Evolutionary conservation across 768 basidiomycete species (phyloP).

Genomic region (Grammothele lineata): DNA sequence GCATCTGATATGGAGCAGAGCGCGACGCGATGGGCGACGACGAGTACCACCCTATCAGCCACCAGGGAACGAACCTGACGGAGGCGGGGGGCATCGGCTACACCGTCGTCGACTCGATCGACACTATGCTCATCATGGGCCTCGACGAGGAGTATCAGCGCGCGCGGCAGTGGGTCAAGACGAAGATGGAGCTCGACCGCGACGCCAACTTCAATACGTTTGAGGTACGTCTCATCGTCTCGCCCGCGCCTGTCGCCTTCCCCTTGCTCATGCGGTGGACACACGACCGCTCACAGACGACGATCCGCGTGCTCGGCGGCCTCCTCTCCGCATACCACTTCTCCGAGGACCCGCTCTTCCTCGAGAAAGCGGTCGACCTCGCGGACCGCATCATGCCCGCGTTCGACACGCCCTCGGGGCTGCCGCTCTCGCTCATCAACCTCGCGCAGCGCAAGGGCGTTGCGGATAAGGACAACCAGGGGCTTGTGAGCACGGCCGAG

Average conservation of each 20-base stretch:
- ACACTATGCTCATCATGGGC: slow-evolving; percentile 85
- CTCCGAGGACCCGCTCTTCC: slow-evolving; percentile 63
- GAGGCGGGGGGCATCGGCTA: slow-evolving; percentile 79
- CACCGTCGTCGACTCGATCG: slow-evolving; percentile 83
- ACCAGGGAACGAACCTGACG: slow-evolving; percentile 74
- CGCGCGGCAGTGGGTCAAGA: slow-evolving; percentile 73
- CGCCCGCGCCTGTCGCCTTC: too few relatives aligned
- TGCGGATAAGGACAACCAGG: slow-evolving; percentile 52
- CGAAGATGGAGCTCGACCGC: slow-evolving; percentile 66
- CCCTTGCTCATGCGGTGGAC: neutral
- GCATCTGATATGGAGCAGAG: slow-evolving; percentile 44
- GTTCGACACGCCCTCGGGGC: slow-evolving; percentile 78
- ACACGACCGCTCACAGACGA: slow-evolving; percentile 57
- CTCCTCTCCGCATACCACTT: slow-evolving; percentile 84
- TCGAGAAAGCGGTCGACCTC: slow-evolving; percentile 76
- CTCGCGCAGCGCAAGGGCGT: slow-evolving; percentile 57
- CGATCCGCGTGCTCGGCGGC: slow-evolving; percentile 89
- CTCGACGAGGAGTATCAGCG: slow-evolving; percentile 73
- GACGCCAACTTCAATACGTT: slow-evolving; percentile 85
- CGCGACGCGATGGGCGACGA: slow-evolving; percentile 88
- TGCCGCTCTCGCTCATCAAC: slow-evolving; percentile 81
- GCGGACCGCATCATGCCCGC: slow-evolving; percentile 80
- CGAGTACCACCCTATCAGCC: slow-evolving; percentile 85
- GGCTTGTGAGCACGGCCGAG: slow-evolving; percentile 77
- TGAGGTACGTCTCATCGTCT: slow-evolving; percentile 54